phyloP scores from a whole-genome alignment of 352 stramenopile genomes.

The Phytophthora hibernalis region DNA sequence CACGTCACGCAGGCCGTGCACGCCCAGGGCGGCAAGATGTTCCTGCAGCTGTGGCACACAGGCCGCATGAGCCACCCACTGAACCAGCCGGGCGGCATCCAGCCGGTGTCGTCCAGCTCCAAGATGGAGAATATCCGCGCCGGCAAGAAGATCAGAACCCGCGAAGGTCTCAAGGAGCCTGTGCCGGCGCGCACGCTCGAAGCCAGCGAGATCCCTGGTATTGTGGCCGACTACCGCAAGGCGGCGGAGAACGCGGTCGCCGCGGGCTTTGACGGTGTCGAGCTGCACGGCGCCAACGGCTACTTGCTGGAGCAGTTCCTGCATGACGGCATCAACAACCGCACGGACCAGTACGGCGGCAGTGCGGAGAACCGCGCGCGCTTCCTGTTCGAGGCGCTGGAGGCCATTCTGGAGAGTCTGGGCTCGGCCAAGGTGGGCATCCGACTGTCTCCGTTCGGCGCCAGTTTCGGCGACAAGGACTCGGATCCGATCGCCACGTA shows the following conservation, averaged over 20 bases:
- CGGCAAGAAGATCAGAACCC: constrained; percentile 51
- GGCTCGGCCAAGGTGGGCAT: constrained; percentile 52
- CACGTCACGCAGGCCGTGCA: constrained; percentile 72
- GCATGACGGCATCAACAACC: constrained; percentile 81
- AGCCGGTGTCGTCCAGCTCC: constrained; percentile 65
- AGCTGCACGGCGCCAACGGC: constrained; percentile 91
- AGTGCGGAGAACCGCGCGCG: constrained; percentile 85
- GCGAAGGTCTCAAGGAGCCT: constrained; percentile 45
- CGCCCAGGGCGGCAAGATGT: constrained; percentile 78
- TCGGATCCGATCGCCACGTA: constrained; percentile 59
- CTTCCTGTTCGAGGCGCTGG: constrained; percentile 80
- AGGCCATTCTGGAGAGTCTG: constrained; percentile 51
- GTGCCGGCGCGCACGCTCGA: constrained; percentile 74
- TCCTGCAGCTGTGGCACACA: constrained; percentile 90
- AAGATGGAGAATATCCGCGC: constrained; percentile 42
- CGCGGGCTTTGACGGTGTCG: constrained; percentile 91
- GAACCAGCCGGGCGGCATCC: constrained; percentile 64
- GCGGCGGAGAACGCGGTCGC: constrained; percentile 68
- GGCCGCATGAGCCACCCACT: constrained; percentile 75
- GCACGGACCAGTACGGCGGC: constrained; percentile 89
- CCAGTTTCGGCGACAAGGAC: constrained; percentile 57
- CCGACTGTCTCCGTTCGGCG: constrained; percentile 53
- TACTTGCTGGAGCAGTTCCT: constrained; percentile 95
- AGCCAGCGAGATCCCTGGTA: constrained; percentile 70
- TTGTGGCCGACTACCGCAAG: constrained; percentile 76